Evolutionary conservation across 2,329 filamentous ascomycete species (phyloP).

Genomic region (Pyrenochaeta sp.): DNA sequence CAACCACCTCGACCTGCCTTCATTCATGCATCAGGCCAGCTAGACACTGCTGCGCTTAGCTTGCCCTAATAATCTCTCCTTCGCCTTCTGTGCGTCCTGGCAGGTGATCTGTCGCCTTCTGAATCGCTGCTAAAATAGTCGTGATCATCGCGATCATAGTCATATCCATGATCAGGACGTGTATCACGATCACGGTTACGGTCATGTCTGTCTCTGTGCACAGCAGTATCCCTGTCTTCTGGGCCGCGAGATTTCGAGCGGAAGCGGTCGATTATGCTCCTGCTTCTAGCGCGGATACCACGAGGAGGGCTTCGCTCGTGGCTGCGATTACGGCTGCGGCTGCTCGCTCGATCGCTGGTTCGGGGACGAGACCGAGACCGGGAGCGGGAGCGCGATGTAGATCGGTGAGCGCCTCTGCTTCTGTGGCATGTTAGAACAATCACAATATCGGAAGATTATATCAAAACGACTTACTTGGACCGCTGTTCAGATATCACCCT

Average conservation of each 20-base stretch:
- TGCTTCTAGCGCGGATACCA: constrained; percentile 36
- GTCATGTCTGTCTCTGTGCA: constrained; percentile 6
- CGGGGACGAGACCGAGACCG: constrained; percentile 23
- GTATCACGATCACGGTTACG: constrained; percentile 19
- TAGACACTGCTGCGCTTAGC: too few species aligned
- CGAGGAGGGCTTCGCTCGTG: constrained; percentile 13
- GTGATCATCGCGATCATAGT: constrained; percentile 23
- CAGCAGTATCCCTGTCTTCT: constrained; percentile 20
- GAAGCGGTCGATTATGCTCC: constrained; percentile 34
- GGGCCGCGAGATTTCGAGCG: constrained; percentile 33
- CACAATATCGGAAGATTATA: neutral
- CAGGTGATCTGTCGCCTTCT: constrained; percentile 22
- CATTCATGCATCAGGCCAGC: neutral
- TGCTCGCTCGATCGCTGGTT: constrained; percentile 15
- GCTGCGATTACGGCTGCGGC: constrained; percentile 14
- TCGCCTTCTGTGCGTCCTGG: constrained; percentile 16
- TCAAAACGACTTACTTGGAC: constrained; percentile 18
- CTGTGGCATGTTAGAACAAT: constrained; percentile 14
- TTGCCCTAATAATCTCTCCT: constrained; percentile 8
- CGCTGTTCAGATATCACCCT: constrained; percentile 30
- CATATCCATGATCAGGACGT: constrained; percentile 28
- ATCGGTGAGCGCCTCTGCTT: constrained; percentile 28
- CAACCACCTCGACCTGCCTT: too few species aligned
- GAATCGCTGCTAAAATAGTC: constrained; percentile 25
- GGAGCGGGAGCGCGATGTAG: constrained; percentile 26